Evolutionary conservation across 2,329 filamentous ascomycete genomes (phyloP), one percentile per base, ranked within the genome.

Genomic region (Penicillium sp.): DNA sequence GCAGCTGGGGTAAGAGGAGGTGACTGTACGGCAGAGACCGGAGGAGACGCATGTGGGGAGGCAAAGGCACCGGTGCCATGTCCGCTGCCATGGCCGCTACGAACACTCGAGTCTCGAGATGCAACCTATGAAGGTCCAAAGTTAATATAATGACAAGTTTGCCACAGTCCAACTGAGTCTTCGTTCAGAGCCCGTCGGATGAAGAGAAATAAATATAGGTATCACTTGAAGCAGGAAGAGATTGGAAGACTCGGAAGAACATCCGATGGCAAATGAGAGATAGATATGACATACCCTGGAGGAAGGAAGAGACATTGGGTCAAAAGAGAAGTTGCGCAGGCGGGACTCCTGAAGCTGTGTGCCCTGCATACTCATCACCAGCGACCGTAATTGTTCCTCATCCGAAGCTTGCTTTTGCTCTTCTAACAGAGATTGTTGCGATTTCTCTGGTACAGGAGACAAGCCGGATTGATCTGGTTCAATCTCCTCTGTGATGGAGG

Each of bases 1-100:
- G 87, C 91, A 52, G 91, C 87, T 17, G 93, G 93, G 12, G 92
- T 97, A 50, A 97, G 82, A 40, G 91, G 91, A 62, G 93, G 93
- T 11, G 92, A 96, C 64, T 93, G 89, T 76, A 95, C 84, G 55
- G 88, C 84, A 56, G 87, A 85, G 42, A 83, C 78, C 58, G 83
- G 82, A 57, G 89, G 88, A 61, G 87, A 89, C 38, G 85, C 78
- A 69, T 81, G 82, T 30, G 88, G 86, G 55, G 88, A 91, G 58
- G 83, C 83, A 56, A 79, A 79, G 50, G 86, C 86, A 60, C 88
- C 86, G 60, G 76, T 84, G 49, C 85, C 87, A 52, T 75, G 73
- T 55, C 70, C 68, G 50, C 86, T 85, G 48, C 85, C 87, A 52
- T 75, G 72, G 55, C 70, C 68, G 50, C 86, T 88, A 38, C 84